Base-by-base conservation (phyloP, 805 yeast genomes). In the Lipomyces chichibuensis region DNA sequence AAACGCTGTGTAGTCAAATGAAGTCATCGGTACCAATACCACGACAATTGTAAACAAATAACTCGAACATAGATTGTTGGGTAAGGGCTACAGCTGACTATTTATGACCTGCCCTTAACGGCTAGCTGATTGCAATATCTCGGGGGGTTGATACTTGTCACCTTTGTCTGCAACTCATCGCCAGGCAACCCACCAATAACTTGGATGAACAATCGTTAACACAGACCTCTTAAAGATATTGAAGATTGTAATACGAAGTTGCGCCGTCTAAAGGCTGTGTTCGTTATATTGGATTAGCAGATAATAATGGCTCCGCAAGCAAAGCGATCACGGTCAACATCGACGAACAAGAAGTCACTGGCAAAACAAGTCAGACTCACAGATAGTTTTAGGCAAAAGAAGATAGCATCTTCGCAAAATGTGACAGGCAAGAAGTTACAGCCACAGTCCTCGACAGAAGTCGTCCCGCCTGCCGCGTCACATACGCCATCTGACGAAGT, bases 321-420 rank as follows among this genome's bases (percentile, higher is more conserved):
- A 33, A 52, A 35, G 56, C 25, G 23, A 27, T 43, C 49, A 43
- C 49, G 49, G 23, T 23, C 56, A 14, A 9, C 66, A 29, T 25
- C 63, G 29, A 46, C 62, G 51, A 49, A 35, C 11, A 46, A 35
- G 23, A 17, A 59, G 32, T 32, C 29, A 14, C 59, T 46, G 27
- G 53, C 61, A 14, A 64, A 64, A n/a, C 66, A 64, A 46, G 63
- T 60, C 25, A 55, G 66, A 43, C 51, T 64, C 14, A 64, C 66
- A 14, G 66, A 64, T 39, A 59, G 57, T 2, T 64, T 64, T 33
- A n/a, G 66, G 8, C 63, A 59, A 14, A 35, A 60, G 29, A 64
- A 64, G 57, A 64, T 23, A 46, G 39, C 33, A 59, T 17, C 20
- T 17, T 14, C 7, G 55, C 55, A 52, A 52, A 23, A 33, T 29